Percentiles rank a stretch among this genome's conserved stretches.
Conservation (phyloP, 176 grass and related monocot genomes). For the Zoysia japonica region DNA sequence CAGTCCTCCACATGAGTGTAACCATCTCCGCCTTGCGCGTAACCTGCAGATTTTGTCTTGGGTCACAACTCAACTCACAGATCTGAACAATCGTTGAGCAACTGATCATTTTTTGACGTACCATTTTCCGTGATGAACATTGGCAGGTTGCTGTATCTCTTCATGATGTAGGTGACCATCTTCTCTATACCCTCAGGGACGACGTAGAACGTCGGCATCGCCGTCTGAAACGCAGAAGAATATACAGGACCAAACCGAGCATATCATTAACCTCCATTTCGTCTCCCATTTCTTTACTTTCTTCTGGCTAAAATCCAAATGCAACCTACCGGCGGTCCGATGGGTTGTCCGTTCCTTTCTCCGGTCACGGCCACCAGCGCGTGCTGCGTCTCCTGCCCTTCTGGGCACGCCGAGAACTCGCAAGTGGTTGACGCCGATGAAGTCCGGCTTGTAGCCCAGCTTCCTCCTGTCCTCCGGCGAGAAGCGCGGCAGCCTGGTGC, state of each 20-base stretch:
- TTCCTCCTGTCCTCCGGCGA: constrained; percentile 58
- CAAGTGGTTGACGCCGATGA: constrained; percentile 80
- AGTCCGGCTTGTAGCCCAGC: constrained; percentile 59
- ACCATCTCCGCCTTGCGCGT: constrained; percentile 44
- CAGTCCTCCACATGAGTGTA: constrained; percentile 38
- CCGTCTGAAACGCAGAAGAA: too few species aligned
- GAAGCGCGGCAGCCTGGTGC: constrained; percentile 55
- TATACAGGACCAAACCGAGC: too few species aligned
- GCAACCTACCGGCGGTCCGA: constrained; percentile 56
- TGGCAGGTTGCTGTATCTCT: constrained; percentile 69
- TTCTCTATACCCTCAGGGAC: constrained; percentile 68
- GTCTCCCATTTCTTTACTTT: background rate
- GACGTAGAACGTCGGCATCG: constrained; percentile 23
- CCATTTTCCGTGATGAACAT: constrained; percentile 84
- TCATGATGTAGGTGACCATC: constrained; percentile 56
- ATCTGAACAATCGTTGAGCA: background rate
- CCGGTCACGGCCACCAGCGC: constrained; percentile 38
- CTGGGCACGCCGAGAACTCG: constrained; percentile 49
- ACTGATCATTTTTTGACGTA: background rate
- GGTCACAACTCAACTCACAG: background rate
- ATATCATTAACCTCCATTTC: background rate
- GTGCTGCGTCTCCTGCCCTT: constrained; percentile 15
- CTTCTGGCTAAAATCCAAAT: background rate
- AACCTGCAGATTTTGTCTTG: constrained; percentile 31
- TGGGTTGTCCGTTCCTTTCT: constrained; percentile 48